These are phyloP conservation scores for Puccinia polysora DNA, from an alignment of 1,284 basidiomycete genomes.

Conservation along the genomic window DNA sequence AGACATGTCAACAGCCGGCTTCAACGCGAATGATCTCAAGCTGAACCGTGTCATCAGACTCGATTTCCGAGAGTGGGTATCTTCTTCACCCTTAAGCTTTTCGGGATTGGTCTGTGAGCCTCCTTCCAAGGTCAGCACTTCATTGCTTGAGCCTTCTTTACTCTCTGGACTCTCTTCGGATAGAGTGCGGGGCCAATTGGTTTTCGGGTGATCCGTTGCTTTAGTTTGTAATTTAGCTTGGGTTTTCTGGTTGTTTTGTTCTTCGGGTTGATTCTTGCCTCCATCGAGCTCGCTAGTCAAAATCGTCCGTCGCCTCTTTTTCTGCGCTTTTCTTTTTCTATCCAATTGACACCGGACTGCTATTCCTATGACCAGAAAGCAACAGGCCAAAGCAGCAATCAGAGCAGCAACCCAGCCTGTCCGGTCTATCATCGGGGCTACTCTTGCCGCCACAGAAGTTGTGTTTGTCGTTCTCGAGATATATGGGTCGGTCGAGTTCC, in stretches of 20 bases:
- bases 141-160: not conserved
- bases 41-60: not conserved
- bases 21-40: not conserved
- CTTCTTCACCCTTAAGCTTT: not conserved
- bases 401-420: constrained; percentile 13
- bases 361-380: constrained; percentile 3
- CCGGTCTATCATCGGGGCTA: too few relatives aligned
- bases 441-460: too few relatives aligned
- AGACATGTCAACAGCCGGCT: constrained; percentile 14
- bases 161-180: not conserved
- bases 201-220: not conserved
- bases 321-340: not conserved
- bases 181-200: not conserved
- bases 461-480: too few relatives aligned
- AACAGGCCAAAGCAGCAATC: not conserved
- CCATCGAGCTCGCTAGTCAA: not conserved
- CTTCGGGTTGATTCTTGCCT: not conserved
- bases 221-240: not conserved
- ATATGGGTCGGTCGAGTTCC: too few relatives aligned
- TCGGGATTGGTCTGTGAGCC: not conserved
- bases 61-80: not conserved
- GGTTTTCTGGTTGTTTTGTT: not conserved
- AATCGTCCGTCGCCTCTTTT: constrained; percentile 1
- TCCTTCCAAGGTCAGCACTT: not conserved
- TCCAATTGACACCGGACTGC: not conserved